Percentiles rank a stretch among this genome's conserved stretches.
Conservation (phyloP, 148 eudicot genomes). For the Fagopyrum homotropicum region DNA sequence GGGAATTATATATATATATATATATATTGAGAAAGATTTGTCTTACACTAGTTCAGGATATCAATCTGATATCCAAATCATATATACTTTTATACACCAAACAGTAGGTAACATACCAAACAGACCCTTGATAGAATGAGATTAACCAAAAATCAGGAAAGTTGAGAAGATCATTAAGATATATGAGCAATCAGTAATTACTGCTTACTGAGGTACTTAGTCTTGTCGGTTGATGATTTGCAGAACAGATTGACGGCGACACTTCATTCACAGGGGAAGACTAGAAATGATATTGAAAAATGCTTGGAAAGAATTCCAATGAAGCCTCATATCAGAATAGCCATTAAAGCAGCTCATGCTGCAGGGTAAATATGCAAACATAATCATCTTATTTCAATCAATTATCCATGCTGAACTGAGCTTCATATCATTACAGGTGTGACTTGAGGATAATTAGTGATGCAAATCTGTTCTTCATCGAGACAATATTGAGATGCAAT, state of each 20-base stretch:
- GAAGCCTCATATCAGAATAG: slow-evolving; percentile 42
- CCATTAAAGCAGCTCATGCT: slow-evolving; percentile 58
- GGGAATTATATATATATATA: no score
- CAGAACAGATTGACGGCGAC: slow-evolving; percentile 85
- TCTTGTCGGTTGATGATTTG: background rate
- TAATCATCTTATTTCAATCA: background rate
- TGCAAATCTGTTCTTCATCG: slow-evolving; percentile 68
- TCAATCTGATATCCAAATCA: no score
- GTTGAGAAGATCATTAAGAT: no score
- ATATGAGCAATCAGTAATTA: background rate
- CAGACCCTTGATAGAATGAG: no score
- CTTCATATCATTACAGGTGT: slow-evolving; percentile 39
- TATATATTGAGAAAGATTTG: no score
- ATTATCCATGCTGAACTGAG: no score
- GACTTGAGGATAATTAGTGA: slow-evolving; percentile 76
- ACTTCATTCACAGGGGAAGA: slow-evolving; percentile 51
- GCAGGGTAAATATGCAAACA: slow-evolving; percentile 37
- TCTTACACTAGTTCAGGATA: no score
- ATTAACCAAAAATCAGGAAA: no score
- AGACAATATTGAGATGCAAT: slow-evolving; percentile 59
- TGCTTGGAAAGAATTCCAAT: slow-evolving; percentile 62
- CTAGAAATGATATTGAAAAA: slow-evolving; percentile 49
- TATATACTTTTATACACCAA: no score
- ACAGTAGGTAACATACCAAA: no score
- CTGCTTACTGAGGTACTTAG: background rate